These are phyloP conservation scores for Bisporella sp. DNA, from an alignment of 2,329 filamentous ascomycete species.

Conservation along the genomic window DNA sequence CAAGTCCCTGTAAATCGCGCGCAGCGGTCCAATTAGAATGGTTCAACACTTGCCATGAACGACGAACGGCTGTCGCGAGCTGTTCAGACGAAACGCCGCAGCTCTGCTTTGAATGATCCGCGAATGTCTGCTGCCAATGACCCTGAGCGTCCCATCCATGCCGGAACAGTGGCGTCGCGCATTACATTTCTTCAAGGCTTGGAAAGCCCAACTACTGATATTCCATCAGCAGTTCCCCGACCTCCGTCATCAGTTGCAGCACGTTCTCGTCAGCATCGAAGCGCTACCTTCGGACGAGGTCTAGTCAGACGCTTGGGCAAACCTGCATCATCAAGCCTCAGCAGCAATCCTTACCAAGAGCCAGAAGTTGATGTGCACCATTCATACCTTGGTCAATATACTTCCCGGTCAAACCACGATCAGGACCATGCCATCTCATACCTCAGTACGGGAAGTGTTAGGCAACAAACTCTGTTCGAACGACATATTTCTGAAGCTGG, in stretches of 20 bases:
- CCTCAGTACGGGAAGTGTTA: too few species aligned
- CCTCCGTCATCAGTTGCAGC: constrained; percentile 23
- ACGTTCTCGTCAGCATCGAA: constrained; percentile 12
- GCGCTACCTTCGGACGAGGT: too few species aligned
- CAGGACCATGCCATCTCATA: too few species aligned
- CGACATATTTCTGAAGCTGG: too few species aligned
- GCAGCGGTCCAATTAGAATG: neutral
- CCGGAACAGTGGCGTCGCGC: constrained; percentile 27
- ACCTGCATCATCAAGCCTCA: constrained; percentile 1
- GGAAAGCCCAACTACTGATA: constrained; percentile 13
- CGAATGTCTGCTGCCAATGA: constrained; percentile 3
- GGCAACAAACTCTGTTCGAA: too few species aligned
- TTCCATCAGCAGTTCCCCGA: constrained; percentile 7
- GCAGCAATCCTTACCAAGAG: constrained; percentile 18
- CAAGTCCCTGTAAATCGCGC: too few species aligned
- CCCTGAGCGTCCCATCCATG: constrained; percentile 17
- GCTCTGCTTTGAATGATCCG: constrained; percentile 4
- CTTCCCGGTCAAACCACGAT: constrained; percentile 17
- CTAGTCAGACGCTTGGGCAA: too few species aligned
- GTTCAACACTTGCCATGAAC: constrained; percentile 15
- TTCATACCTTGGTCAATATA: constrained; percentile 22
- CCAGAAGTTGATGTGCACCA: constrained; percentile 21
- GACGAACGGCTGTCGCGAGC: constrained; percentile 9
- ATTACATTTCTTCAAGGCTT: constrained; percentile 26
- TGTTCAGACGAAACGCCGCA: neutral